Conservation (phyloP, 2,329 filamentous ascomycete species). For the Fusarium chlamydosporum region DNA sequence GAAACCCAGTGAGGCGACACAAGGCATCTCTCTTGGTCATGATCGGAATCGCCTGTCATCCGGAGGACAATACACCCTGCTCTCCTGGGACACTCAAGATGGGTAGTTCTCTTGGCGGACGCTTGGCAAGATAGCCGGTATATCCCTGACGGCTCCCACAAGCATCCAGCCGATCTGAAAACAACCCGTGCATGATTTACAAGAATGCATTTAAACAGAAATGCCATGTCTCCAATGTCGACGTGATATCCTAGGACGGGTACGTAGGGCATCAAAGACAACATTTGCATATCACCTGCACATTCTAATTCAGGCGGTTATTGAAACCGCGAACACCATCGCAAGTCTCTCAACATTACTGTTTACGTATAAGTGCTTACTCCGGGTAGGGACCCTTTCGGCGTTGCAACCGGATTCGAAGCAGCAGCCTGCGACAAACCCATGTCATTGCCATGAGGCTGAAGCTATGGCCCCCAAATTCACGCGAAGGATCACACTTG, state of each 20-base stretch:
- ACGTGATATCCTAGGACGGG: background rate
- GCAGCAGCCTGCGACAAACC: background rate
- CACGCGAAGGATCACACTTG: background rate
- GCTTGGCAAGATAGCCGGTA: no score
- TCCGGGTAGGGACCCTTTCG: background rate
- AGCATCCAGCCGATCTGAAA: background rate
- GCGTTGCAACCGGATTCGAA: background rate
- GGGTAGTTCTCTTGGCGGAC: no score
- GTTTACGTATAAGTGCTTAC: slow-evolving; percentile 13
- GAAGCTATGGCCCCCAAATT: background rate
- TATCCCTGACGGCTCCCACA: no score
- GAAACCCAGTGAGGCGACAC: no score
- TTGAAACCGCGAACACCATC: background rate
- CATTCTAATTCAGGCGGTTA: background rate
- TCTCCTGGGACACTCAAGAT: no score
- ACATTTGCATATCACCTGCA: background rate
- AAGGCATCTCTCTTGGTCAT: no score
- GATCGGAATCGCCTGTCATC: no score
- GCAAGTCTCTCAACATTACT: background rate
- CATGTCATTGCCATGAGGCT: slow-evolving; percentile 6
- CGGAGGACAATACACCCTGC: no score
- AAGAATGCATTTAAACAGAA: background rate
- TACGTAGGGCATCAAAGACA: background rate
- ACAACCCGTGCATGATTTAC: rapidly evolving
- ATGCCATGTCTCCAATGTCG: background rate